These are phyloP conservation scores for Fistulinella prunicolor DNA, from an alignment of 768 basidiomycete genomes.

Conservation along the genomic window DNA sequence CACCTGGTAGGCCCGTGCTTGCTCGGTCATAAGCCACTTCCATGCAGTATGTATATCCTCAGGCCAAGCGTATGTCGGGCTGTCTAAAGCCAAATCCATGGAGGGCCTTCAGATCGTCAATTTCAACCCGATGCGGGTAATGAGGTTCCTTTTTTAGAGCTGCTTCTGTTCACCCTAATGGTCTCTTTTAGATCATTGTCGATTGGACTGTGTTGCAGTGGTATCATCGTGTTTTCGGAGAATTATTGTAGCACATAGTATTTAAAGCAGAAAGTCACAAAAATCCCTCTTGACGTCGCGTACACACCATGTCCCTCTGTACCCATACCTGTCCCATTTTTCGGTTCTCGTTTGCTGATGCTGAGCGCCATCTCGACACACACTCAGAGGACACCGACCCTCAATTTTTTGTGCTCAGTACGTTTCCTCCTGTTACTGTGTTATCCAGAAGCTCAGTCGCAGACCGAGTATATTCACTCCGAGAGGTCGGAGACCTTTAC, in stretches of 20 bases:
- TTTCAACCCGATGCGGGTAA: not conserved
- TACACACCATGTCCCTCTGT: no score
- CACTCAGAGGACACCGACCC: not conserved
- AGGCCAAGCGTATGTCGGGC: not conserved
- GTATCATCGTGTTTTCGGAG: no score
- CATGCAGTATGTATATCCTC: not conserved
- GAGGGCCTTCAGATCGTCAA: not conserved
- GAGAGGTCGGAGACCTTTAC: not conserved
- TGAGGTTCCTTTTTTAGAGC: no score
- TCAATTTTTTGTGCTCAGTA: not conserved
- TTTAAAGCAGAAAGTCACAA: no score
- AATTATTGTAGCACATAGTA: no score
- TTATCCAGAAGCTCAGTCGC: not conserved
- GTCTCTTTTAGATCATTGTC: no score
- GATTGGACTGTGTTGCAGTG: no score
- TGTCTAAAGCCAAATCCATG: not conserved
- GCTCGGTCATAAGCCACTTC: no score
- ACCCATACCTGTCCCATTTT: not conserved
- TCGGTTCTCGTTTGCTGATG: not conserved
- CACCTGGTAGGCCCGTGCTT: not conserved
- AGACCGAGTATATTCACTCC: not conserved
- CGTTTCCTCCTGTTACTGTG: not conserved
- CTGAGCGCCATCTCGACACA: not conserved
- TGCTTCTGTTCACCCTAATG: no score
- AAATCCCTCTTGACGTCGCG: no score